Base-by-base conservation (phyloP, 345 rosid genomes). In the Fremontodendron californicum region DNA sequence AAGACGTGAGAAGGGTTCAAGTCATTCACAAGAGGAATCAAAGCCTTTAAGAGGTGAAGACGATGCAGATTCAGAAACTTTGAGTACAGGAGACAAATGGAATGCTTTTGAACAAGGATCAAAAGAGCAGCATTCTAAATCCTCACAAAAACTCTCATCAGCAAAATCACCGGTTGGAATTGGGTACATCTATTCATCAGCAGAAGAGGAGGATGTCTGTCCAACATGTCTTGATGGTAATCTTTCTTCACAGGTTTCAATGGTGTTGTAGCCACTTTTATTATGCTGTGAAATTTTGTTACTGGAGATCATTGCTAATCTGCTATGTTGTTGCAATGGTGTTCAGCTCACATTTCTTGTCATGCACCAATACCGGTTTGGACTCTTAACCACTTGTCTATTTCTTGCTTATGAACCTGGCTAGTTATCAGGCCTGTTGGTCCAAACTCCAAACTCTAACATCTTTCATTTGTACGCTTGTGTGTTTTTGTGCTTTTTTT, bases 171-270 rank as follows among this genome's bases (percentile, higher is more conserved):
- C 79, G 23, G 69, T 82, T 57, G 83, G 89, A 74, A 68, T 82
- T 75, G 93, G 87, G 39, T 81, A 83, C 37, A 11, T 88, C 68
- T 90, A 88, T 85, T 55, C 85, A 27, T 73, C 87, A 19, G 79
- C 94, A 31, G 98, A 95, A 69, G 98, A 95, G 9, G 99, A 95
- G 84, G 99, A 95, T 82, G 86, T 88, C 77, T 96, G 98, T 73
- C 99, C 97, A 64, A 96, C 99, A 12, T 96, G 99, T 84, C 98
- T 93, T 77, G 99, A 96, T 81, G 99, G 98, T 96, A 88, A 66
- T 75, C 37, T 62, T 77, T 65, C 55, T 37, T 68, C 46, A 54
- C 68, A 72, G 6, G 55, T 51, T 51, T 51, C 74, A 49, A 23
- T 25, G 46, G 33, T 60, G 13, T 42, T 35, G 37, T 46, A 16